phyloP scores from a whole-genome alignment of 495 filamentous ascomycete species.

The Hypomontagnella monticulosa region DNA sequence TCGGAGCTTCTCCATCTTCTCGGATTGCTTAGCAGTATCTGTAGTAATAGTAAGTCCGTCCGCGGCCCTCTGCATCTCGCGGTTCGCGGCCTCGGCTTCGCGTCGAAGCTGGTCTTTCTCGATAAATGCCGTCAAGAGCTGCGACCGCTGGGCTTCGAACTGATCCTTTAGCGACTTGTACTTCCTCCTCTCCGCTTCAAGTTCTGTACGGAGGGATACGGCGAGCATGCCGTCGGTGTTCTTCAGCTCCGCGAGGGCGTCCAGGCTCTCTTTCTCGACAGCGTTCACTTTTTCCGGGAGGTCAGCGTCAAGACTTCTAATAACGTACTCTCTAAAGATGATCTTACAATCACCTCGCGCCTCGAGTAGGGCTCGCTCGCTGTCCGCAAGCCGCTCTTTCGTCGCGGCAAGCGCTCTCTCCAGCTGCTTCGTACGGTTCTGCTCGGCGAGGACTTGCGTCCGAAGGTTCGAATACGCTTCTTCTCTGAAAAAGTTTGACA shows the following conservation, averaged over 20 bases:
- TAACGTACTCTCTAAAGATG: slow-evolving; percentile 35
- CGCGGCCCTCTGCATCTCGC: slow-evolving; percentile 45
- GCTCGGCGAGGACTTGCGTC: slow-evolving; percentile 48
- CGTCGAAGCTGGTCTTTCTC: slow-evolving; percentile 64
- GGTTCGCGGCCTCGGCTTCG: slow-evolving; percentile 58
- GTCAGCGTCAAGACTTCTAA: slow-evolving; percentile 31
- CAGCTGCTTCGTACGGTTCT: slow-evolving; percentile 54
- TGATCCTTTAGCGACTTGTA: slow-evolving; percentile 53
- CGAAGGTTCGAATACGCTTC: slow-evolving; percentile 47
- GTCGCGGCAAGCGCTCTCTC: slow-evolving; percentile 46
- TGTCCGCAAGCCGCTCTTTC: slow-evolving; percentile 51
- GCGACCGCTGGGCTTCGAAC: slow-evolving; percentile 59
- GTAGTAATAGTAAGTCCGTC: slow-evolving; percentile 46
- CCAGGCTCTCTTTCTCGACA: slow-evolving; percentile 57
- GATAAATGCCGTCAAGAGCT: slow-evolving; percentile 61
- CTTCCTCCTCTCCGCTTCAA: slow-evolving; percentile 58
- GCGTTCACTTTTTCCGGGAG: slow-evolving; percentile 51
- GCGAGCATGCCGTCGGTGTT: slow-evolving; percentile 62
- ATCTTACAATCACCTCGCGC: slow-evolving; percentile 47
- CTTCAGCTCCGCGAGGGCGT: slow-evolving; percentile 62
- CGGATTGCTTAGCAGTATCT: slow-evolving; percentile 49
- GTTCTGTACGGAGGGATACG: slow-evolving; percentile 60
- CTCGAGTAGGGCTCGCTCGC: slow-evolving; percentile 58
- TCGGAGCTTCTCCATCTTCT: slow-evolving; percentile 62
- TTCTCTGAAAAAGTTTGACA: slow-evolving; percentile 51